These are phyloP conservation scores for Nothopassalora personata DNA, from an alignment of 2,329 filamentous ascomycete species.

Conservation along the genomic window DNA sequence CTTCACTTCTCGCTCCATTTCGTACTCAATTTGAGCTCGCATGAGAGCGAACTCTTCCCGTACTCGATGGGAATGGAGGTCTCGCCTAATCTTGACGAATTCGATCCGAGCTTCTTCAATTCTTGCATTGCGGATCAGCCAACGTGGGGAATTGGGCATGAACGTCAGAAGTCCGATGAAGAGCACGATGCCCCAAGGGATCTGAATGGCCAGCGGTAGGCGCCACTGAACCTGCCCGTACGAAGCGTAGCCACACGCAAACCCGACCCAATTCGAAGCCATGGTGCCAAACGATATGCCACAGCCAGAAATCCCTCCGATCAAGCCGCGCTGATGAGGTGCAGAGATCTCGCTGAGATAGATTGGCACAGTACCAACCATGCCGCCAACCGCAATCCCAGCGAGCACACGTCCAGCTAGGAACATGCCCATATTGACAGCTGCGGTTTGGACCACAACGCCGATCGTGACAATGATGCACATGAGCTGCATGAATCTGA, in stretches of 20 bases:
- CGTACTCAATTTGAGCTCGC: slow-evolving; percentile 47
- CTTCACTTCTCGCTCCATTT: slow-evolving; percentile 52
- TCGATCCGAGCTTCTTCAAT: slow-evolving; percentile 45
- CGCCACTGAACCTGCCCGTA: slow-evolving; percentile 53
- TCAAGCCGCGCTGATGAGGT: slow-evolving; percentile 43
- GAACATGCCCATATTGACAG: slow-evolving; percentile 41
- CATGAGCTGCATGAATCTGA: slow-evolving; percentile 38
- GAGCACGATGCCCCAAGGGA: slow-evolving; percentile 53
- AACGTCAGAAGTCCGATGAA: slow-evolving; percentile 51
- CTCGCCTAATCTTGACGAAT: slow-evolving; percentile 46
- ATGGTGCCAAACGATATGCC: slow-evolving; percentile 54
- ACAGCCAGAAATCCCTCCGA: slow-evolving; percentile 47
- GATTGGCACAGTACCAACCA: slow-evolving; percentile 47
- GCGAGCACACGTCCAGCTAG: slow-evolving; percentile 27
- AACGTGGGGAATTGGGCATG: slow-evolving; percentile 53
- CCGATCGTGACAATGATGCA: slow-evolving; percentile 53
- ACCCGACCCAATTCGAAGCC: slow-evolving; percentile 55
- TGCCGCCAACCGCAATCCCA: slow-evolving; percentile 29
- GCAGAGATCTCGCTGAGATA: slow-evolving; percentile 53
- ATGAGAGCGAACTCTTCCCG: slow-evolving; percentile 52
- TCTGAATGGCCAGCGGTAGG: slow-evolving; percentile 50
- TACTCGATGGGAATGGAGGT: slow-evolving; percentile 41
- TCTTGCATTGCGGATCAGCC: slow-evolving; percentile 48
- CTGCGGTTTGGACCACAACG: slow-evolving; percentile 50
- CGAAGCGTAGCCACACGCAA: slow-evolving; percentile 49